Evolutionary conservation across 495 filamentous ascomycete genomes (phyloP).

Genomic region (Viridothelium virens): DNA sequence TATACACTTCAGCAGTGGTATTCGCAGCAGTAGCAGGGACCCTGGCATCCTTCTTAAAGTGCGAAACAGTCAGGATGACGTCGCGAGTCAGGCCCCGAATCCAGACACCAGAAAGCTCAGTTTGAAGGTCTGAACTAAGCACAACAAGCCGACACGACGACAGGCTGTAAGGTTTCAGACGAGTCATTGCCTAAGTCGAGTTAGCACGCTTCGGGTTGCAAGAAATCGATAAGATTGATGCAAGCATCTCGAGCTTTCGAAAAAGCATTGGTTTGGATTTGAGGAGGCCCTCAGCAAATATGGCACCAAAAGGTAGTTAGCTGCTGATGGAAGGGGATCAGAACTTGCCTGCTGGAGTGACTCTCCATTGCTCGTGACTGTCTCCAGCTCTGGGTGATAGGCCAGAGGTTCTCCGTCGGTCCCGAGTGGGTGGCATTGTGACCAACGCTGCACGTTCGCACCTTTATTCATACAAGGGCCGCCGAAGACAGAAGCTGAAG

Average conservation of each 20-base stretch:
- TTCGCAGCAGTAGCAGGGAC: background rate
- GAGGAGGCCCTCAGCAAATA: too few species aligned
- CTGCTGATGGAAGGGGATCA: background rate
- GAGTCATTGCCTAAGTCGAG: background rate
- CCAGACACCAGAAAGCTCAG: background rate
- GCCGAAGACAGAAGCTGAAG: background rate
- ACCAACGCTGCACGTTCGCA: background rate
- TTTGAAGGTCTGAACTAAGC: background rate
- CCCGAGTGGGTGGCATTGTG: background rate
- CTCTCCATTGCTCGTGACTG: background rate
- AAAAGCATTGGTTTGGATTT: too few species aligned
- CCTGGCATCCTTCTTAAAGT: background rate
- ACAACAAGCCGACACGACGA: background rate
- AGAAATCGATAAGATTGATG: too few species aligned
- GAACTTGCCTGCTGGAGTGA: background rate
- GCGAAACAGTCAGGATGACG: background rate
- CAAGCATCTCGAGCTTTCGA: too few species aligned
- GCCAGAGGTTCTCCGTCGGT: background rate
- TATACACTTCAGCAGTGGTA: background rate
- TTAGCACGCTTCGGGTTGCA: background rate
- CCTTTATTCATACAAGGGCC: background rate
- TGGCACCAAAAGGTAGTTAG: background rate
- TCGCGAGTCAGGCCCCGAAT: background rate
- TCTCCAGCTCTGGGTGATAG: background rate
- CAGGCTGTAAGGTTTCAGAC: background rate